Percentiles rank a stretch among this genome's conserved stretches.
phyloP scores from a whole-genome alignment of 768 basidiomycete genomes.

The Suillus hirtellus region DNA sequence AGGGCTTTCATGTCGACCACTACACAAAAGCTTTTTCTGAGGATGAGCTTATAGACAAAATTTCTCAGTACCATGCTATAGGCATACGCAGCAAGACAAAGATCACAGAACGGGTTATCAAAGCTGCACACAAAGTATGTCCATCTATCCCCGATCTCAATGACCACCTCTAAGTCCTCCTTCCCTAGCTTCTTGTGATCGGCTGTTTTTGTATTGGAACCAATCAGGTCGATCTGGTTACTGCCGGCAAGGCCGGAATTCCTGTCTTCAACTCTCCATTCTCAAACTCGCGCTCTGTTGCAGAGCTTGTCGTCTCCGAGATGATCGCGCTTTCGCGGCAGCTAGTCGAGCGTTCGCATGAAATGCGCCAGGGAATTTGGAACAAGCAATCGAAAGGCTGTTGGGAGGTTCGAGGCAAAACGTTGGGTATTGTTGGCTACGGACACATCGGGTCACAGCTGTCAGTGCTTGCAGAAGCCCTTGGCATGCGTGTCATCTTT shows the following conservation, averaged over 20 bases:
- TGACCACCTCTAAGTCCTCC: slow-evolving; percentile 5
- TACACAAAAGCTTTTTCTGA: slow-evolving; percentile 84
- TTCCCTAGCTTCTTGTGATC: slow-evolving; percentile 80
- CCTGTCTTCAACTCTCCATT: slow-evolving; percentile 99
- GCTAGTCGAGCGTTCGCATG: slow-evolving; percentile 82
- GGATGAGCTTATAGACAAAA: slow-evolving; percentile 85
- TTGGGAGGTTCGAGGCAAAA: slow-evolving; percentile 98
- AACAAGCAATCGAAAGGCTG: slow-evolving; percentile 99
- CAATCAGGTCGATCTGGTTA: slow-evolving; percentile 91
- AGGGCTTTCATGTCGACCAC: slow-evolving; percentile 94
- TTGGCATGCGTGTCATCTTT: slow-evolving; percentile 95
- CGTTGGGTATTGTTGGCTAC: slow-evolving; percentile 96
- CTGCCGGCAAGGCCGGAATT: slow-evolving; percentile 85
- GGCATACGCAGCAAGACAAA: slow-evolving; percentile 98
- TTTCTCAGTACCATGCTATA: slow-evolving; percentile 86
- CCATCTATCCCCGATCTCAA: background rate
- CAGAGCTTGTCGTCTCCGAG: slow-evolving; percentile 95
- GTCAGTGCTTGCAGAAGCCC: slow-evolving; percentile 93
- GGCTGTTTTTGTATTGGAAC: slow-evolving; percentile 99
- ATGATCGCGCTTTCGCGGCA: slow-evolving; percentile 93
- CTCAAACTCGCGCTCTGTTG: slow-evolving; percentile 98
- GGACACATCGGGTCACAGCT: slow-evolving; percentile 98
- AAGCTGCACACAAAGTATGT: slow-evolving; percentile 80
- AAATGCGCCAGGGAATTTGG: slow-evolving; percentile 90
- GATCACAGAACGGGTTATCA: slow-evolving; percentile 87